These are phyloP conservation scores for Xylaria sp. DNA, from an alignment of 2,329 filamentous ascomycete genomes.

Conservation along the genomic window DNA sequence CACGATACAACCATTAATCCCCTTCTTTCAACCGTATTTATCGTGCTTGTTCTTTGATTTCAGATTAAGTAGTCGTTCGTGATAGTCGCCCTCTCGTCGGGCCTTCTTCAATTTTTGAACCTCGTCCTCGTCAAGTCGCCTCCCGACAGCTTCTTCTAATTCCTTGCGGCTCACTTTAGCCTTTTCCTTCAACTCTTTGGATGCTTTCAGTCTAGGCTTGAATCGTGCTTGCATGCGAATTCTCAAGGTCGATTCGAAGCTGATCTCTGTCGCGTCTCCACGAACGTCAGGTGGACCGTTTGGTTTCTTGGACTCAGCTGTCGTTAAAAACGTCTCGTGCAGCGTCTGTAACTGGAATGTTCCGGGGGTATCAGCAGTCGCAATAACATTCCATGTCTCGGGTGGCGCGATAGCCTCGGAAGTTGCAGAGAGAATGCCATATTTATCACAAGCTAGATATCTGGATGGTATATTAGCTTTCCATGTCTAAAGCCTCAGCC, in stretches of 20 bases:
- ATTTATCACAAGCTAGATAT: constrained; percentile 85
- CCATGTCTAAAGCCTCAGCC: background rate
- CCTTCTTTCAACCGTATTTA: constrained; percentile 65
- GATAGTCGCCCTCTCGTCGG: constrained; percentile 83
- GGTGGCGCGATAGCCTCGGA: constrained; percentile 82
- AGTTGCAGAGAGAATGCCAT: constrained; percentile 76
- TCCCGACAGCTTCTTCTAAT: constrained; percentile 79
- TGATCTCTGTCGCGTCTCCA: constrained; percentile 73
- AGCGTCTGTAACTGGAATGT: constrained; percentile 78
- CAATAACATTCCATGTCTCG: constrained; percentile 78
- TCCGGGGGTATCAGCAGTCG: constrained; percentile 67
- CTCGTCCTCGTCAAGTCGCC: constrained; percentile 81
- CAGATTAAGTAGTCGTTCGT: constrained; percentile 83
- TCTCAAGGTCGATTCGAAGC: constrained; percentile 73
- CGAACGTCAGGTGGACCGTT: constrained; percentile 67
- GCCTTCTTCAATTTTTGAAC: constrained; percentile 83
- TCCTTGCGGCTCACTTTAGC: constrained; percentile 88
- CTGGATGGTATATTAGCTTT: constrained; percentile 48
- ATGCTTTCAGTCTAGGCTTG: constrained; percentile 80
- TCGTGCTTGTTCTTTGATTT: constrained; percentile 94
- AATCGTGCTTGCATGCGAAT: constrained; percentile 95
- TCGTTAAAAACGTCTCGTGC: constrained; percentile 71
- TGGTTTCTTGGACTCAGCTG: constrained; percentile 59
- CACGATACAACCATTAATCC: constrained; percentile 7
- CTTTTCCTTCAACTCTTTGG: constrained; percentile 80